These are phyloP conservation scores for Kockiozyma suomiensis DNA, from an alignment of 805 yeast species.

Conservation along the genomic window DNA sequence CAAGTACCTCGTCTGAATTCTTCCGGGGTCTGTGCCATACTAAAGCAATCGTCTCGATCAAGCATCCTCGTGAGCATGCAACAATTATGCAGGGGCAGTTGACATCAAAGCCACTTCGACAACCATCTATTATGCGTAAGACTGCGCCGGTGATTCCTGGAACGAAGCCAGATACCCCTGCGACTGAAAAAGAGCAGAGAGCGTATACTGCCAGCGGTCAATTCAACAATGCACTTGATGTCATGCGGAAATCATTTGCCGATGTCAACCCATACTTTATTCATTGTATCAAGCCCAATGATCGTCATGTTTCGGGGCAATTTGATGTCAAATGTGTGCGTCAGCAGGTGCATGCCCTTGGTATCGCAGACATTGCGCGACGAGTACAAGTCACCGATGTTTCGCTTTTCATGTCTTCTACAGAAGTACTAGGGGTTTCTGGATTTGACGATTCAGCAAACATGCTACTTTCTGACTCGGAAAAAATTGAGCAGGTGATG, in stretches of 20 bases:
- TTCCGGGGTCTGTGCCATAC: conserved; percentile 42
- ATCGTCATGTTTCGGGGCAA: conserved; percentile 43
- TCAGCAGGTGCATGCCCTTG: conserved; percentile 48
- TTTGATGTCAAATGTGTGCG: conserved; percentile 49
- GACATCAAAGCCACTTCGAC: conserved; percentile 47
- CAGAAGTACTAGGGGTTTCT: conserved; percentile 42
- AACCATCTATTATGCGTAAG: conserved; percentile 43
- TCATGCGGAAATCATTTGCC: conserved; percentile 45
- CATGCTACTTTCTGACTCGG: conserved; percentile 16
- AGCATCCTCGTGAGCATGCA: conserved; percentile 39
- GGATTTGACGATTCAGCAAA: conserved; percentile 34
- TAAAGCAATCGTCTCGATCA: conserved; percentile 44
- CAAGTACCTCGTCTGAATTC: conserved; percentile 45
- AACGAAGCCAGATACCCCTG: neutral
- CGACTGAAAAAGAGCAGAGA: conserved; percentile 31
- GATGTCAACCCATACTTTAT: conserved; percentile 47
- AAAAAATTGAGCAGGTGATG: conserved; percentile 40
- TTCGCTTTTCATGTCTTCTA: conserved; percentile 46
- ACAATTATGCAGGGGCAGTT: conserved; percentile 46
- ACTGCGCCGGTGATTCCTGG: conserved; percentile 3
- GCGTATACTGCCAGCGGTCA: conserved; percentile 41
- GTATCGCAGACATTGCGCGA: conserved; percentile 47
- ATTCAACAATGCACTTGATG: conserved; percentile 43
- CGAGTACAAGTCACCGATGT: conserved; percentile 46
- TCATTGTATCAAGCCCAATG: conserved; percentile 48